These are phyloP conservation scores for Staphylotrichum tortipilum DNA, from an alignment of 495 filamentous ascomycete species.

Conservation along the genomic window DNA sequence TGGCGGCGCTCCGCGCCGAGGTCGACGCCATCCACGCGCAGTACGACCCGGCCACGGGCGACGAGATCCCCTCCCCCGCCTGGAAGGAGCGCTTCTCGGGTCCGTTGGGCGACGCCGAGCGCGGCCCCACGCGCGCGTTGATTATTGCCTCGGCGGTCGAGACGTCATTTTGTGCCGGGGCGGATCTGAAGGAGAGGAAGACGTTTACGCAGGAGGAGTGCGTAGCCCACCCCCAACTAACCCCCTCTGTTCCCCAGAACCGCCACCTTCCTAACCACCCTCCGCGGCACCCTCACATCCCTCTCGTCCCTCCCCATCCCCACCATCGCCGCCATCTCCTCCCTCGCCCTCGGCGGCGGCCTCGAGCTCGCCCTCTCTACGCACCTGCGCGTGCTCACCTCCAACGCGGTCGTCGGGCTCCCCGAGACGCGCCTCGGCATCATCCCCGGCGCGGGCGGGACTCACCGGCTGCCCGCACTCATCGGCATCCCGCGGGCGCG, in stretches of 20 bases:
- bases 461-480: conserved; percentile 68
- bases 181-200: conserved; percentile 82
- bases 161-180: conserved; percentile 82
- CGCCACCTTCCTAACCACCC: conserved; percentile 59
- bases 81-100: conserved; percentile 33
- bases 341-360: conserved; percentile 79
- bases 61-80: conserved; percentile 31
- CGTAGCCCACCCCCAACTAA: conserved; percentile 7
- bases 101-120: conserved; percentile 30
- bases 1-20: conserved; percentile 60
- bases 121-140: conserved; percentile 61
- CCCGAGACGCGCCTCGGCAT: conserved; percentile 90
- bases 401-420: conserved; percentile 64
- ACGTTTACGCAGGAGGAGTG: conserved; percentile 63
- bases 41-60: conserved; percentile 46
- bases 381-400: conserved; percentile 72
- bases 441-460: conserved; percentile 89
- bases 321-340: conserved; percentile 76
- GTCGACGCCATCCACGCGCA: conserved; percentile 61
- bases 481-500: conserved; percentile 68
- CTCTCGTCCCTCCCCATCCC: conserved; percentile 71
- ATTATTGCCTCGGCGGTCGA: conserved; percentile 73
- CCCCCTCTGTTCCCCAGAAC: conserved; percentile 43
- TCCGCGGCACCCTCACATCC: conserved; percentile 60
- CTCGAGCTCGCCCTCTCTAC: conserved; percentile 84